Percentiles rank a stretch among this genome's conserved stretches.
phyloP scores from a whole-genome alignment of 495 filamentous ascomycete species.

The Penicillium turbatum region DNA sequence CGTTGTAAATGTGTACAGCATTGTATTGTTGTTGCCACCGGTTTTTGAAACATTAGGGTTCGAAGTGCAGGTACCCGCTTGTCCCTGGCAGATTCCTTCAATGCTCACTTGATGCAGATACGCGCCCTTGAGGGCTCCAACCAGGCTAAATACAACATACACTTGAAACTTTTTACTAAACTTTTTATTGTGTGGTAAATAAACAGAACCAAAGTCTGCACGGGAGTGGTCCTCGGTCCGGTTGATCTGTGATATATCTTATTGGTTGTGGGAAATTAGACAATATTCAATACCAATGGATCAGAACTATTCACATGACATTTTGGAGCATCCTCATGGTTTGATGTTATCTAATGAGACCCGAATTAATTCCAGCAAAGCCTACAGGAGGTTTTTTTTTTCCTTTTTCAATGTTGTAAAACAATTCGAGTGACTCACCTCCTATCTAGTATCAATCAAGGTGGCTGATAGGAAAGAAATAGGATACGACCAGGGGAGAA shows the following conservation, averaged over 20 bases:
- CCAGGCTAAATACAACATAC: neutral
- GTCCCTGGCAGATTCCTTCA: neutral
- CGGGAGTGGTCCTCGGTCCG: neutral
- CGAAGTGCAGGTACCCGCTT: neutral
- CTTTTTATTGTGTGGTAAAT: neutral
- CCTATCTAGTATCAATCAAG: neutral
- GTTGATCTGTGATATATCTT: neutral
- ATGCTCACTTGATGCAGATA: neutral
- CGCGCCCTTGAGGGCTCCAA: neutral
- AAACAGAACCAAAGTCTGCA: conserved; percentile 1
- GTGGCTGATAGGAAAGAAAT: neutral
- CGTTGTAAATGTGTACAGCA: neutral
- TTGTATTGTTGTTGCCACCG: neutral
- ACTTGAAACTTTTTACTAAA: neutral
- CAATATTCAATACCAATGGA: neutral
- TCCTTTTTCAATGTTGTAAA: too few relatives aligned
- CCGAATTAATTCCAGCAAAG: neutral
- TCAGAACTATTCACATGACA: neutral
- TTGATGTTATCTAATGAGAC: neutral
- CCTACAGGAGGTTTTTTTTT: too few relatives aligned
- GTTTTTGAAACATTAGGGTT: conserved; percentile 3
- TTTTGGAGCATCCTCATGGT: neutral
- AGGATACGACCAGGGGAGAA: neutral
- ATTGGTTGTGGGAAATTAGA: neutral
- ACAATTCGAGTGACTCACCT: neutral